Evolutionary conservation across 768 basidiomycete species (phyloP).

Genomic region (Albatrellus ellisii): DNA sequence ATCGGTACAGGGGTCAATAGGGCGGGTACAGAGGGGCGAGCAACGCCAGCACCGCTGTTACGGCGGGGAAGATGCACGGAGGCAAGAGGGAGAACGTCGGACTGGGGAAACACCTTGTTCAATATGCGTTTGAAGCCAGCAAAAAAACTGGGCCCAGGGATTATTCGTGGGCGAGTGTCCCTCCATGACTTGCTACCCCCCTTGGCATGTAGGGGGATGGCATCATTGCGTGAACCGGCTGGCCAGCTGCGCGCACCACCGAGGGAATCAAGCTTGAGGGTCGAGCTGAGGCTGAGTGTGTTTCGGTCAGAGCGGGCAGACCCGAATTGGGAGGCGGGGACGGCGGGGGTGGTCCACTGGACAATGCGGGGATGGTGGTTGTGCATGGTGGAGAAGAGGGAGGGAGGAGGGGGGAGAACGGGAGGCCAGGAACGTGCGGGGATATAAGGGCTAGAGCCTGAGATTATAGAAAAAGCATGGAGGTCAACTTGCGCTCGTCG

Average conservation of each 20-base stretch:
- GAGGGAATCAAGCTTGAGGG: conserved; percentile 6
- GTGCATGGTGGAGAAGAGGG: neutral
- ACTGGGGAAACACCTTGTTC: conserved; percentile 4
- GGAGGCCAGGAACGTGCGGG: neutral
- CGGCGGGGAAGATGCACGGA: conserved; percentile 3
- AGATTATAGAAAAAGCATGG: too few relatives aligned
- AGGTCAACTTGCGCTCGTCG: too few relatives aligned
- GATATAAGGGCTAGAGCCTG: neutral
- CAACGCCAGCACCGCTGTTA: neutral
- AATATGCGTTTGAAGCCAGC: conserved; percentile 3
- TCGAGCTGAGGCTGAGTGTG: conserved; percentile 10
- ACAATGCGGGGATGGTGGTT: conserved; percentile 1
- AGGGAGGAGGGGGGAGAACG: neutral
- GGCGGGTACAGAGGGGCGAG: conserved; percentile 2
- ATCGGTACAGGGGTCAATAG: conserved; percentile 1
- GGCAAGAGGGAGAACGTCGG: conserved; percentile 4
- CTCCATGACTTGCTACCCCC: neutral
- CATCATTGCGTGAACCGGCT: conserved; percentile 4
- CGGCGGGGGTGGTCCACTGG: conserved; percentile 6
- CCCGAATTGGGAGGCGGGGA: conserved; percentile 4
- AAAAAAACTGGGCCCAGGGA: conserved; percentile 2
- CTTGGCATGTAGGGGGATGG: conserved; percentile 4
- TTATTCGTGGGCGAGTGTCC: neutral
- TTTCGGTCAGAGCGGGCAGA: conserved; percentile 11
- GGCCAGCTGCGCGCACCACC: conserved; percentile 6